These are phyloP conservation scores for Vigna mungo DNA, from an alignment of 306 rosid genomes.

Conservation along the genomic window DNA sequence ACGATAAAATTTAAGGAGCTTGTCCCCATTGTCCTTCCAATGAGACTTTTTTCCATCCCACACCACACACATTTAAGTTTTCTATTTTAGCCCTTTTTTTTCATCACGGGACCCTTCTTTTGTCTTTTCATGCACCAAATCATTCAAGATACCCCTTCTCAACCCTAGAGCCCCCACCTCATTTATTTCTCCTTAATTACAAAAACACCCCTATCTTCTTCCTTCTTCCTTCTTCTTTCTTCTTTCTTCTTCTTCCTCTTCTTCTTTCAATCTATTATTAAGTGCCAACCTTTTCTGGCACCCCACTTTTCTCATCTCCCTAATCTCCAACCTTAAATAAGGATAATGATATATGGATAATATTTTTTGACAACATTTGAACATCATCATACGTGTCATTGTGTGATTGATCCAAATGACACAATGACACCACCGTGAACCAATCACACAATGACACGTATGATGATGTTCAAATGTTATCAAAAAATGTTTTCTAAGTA, in stretches of 20 bases:
- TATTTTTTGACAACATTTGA: too few species aligned
- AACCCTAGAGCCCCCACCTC: constrained; percentile 67
- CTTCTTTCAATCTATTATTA: constrained; percentile 30
- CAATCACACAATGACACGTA: too few species aligned
- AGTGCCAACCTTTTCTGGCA: constrained; percentile 53
- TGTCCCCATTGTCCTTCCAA: constrained; percentile 79
- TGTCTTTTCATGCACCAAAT: constrained; percentile 60
- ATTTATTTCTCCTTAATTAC: constrained; percentile 48
- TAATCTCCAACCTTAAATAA: constrained; percentile 39
- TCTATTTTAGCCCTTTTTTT: constrained; percentile 38
- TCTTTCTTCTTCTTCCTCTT: too few species aligned
- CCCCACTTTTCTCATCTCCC: constrained; percentile 39
- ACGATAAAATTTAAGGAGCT: constrained; percentile 63
- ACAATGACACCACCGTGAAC: too few species aligned
- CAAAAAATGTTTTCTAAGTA: too few species aligned
- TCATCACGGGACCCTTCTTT: constrained; percentile 54
- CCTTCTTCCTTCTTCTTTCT: neutral
- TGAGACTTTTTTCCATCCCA: constrained; percentile 42
- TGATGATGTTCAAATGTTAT: too few species aligned
- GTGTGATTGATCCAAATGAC: too few species aligned
- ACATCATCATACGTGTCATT: too few species aligned
- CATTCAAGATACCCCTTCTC: constrained; percentile 56
- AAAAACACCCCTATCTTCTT: constrained; percentile 22
- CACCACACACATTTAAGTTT: constrained; percentile 43
- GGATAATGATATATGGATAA: too few species aligned